Percentiles rank a stretch among this genome's conserved stretches.
Conservation (phyloP, 371 early-diverging fungal species). For the Mucor indicus region DNA sequence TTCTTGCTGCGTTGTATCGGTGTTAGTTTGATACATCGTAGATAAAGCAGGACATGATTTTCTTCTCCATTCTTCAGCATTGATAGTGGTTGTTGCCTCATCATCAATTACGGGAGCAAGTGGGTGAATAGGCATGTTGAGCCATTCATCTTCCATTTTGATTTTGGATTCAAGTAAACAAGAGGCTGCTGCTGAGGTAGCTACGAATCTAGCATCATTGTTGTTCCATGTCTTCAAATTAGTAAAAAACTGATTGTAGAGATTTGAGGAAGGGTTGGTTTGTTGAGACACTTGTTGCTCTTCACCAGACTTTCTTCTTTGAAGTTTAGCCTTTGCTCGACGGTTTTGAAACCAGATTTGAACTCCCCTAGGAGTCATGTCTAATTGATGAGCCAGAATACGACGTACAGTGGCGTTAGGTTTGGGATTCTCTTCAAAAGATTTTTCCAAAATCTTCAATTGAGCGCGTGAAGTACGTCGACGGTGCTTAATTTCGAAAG, state of each 20-base stretch:
- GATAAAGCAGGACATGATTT: no score
- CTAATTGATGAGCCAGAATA: constrained; percentile 64
- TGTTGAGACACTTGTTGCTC: neutral
- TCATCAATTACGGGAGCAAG: constrained; percentile 16
- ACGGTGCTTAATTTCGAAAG: constrained; percentile 49
- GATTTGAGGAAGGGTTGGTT: constrained; percentile 1
- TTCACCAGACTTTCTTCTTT: constrained; percentile 14
- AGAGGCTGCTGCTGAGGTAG: constrained; percentile 15
- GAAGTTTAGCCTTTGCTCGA: constrained; percentile 69
- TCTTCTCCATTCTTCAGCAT: constrained; percentile 21
- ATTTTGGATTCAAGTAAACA: constrained; percentile 14
- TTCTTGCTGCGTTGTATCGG: no score
- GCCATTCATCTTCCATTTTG: constrained; percentile 11
- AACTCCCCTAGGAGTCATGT: constrained; percentile 78
- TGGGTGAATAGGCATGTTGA: constrained; percentile 16
- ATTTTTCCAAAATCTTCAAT: constrained; percentile 55
- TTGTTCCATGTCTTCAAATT: constrained; percentile 14
- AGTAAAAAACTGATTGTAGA: constrained; percentile 15
- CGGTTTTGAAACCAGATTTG: constrained; percentile 96
- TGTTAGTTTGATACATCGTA: no score
- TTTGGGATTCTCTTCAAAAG: constrained; percentile 56
- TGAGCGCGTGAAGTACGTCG: constrained; percentile 64
- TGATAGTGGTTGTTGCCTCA: neutral
- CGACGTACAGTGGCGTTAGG: constrained; percentile 73
- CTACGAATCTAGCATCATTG: constrained; percentile 8